Evolutionary conservation across 441 rosid genomes (phyloP).

Genomic region (Bocquillonia castaneifolia): DNA sequence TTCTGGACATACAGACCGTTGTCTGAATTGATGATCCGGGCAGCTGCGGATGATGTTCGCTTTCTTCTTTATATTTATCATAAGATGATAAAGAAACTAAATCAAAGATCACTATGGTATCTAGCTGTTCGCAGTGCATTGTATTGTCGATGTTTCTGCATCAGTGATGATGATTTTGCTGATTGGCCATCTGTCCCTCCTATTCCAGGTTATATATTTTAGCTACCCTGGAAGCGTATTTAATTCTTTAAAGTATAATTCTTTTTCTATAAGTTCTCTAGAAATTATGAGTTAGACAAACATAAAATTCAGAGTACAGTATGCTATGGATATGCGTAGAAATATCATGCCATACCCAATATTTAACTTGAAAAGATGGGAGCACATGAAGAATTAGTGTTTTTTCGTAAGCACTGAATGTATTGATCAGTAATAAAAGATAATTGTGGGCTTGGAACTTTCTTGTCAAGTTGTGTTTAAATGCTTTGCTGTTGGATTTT

Average conservation of each 20-base stretch:
- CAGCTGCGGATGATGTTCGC: slow-evolving; percentile 95
- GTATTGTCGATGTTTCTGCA: slow-evolving; percentile 82
- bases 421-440: background rate
- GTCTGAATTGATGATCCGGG: slow-evolving; percentile 79
- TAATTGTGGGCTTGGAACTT: background rate
- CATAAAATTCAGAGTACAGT: too few species aligned
- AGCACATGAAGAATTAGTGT: too few species aligned
- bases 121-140: slow-evolving; percentile 81
- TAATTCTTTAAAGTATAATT: background rate
- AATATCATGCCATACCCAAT: background rate
- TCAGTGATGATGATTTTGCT: slow-evolving; percentile 55
- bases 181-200: slow-evolving; percentile 74
- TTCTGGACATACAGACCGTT: slow-evolving; percentile 86
- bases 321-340: background rate
- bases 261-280: background rate
- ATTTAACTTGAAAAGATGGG: background rate
- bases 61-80: slow-evolving; percentile 72
- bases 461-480: background rate
- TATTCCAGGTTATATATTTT: slow-evolving; percentile 57
- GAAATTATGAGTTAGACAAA: background rate
- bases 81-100: slow-evolving; percentile 78
- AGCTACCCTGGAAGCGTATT: background rate
- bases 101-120: slow-evolving; percentile 62
- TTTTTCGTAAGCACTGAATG: background rate
- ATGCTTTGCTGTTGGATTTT: background rate